phyloP scores from a whole-genome alignment of 2,329 filamentous ascomycete species.

The Ophiostoma ulmi region DNA sequence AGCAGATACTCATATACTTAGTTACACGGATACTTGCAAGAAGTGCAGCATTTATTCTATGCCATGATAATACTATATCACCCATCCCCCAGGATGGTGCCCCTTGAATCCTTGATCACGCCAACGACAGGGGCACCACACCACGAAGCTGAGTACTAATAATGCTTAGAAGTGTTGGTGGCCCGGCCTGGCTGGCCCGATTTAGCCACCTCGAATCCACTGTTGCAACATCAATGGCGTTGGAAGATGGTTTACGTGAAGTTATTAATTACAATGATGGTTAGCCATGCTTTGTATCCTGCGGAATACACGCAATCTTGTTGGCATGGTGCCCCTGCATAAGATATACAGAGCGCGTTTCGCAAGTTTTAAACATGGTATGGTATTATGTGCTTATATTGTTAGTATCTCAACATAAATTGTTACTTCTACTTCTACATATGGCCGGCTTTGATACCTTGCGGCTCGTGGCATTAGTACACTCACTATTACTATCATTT shows the following conservation, averaged over 20 bases:
- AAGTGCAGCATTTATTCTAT: neutral
- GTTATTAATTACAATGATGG: neutral
- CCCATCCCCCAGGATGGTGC: neutral
- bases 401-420: too few relatives aligned
- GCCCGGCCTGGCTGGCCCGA: constrained; percentile 9
- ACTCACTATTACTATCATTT: constrained; percentile 3
- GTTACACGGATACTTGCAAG: neutral
- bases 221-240: neutral
- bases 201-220: neutral
- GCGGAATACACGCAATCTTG: neutral
- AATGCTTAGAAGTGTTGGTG: neutral
- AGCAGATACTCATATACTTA: neutral
- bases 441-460: constrained; percentile 1
- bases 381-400: too few relatives aligned
- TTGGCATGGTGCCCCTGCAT: neutral
- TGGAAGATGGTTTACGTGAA: neutral
- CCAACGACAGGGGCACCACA: constrained; percentile 10
- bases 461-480: constrained; percentile 7
- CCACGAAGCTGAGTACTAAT: neutral
- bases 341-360: too few relatives aligned
- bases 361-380: too few relatives aligned
- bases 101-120: neutral
- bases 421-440: neutral
- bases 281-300: neutral
- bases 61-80: neutral